Conservation (phyloP, 2,329 filamentous ascomycete species). For the Mycosphaerelloides madeirae region DNA sequence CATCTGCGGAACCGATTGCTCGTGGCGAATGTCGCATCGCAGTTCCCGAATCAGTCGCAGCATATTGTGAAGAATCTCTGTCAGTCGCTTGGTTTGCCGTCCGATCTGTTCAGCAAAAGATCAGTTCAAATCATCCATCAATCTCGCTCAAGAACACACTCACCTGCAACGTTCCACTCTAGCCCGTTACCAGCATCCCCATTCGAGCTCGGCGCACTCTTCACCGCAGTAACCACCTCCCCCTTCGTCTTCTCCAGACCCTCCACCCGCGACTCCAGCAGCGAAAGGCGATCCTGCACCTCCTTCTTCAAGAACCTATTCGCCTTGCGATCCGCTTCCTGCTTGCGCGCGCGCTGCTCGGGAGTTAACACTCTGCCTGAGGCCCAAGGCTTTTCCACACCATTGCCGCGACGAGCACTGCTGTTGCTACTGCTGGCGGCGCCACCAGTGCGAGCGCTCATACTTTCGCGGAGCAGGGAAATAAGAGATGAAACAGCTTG, state of each 20-base stretch:
- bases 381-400: slow-evolving; percentile 21
- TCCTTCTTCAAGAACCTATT: slow-evolving; percentile 24
- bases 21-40: too few relatives aligned
- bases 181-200: neutral
- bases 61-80: too few relatives aligned
- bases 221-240: neutral
- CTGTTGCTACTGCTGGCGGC: slow-evolving; percentile 1
- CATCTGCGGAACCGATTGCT: too few relatives aligned
- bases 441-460: slow-evolving; percentile 22
- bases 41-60: too few relatives aligned
- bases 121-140: too few relatives aligned
- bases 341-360: slow-evolving; percentile 21
- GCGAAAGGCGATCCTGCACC: slow-evolving; percentile 19
- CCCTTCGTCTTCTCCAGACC: slow-evolving; percentile 9
- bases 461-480: slow-evolving; percentile 1
- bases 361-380: slow-evolving; percentile 21
- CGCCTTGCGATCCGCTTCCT: slow-evolving; percentile 22
- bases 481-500: too few relatives aligned
- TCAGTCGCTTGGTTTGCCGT: too few relatives aligned
- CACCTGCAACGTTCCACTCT: too few relatives aligned
- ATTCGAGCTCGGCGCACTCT: neutral
- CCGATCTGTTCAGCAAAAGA: too few relatives aligned
- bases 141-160: too few relatives aligned
- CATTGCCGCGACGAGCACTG: slow-evolving; percentile 5
- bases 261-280: slow-evolving; percentile 18